phyloP scores from a whole-genome alignment of 805 yeast genomes.

The Kuraishia molischiana region DNA sequence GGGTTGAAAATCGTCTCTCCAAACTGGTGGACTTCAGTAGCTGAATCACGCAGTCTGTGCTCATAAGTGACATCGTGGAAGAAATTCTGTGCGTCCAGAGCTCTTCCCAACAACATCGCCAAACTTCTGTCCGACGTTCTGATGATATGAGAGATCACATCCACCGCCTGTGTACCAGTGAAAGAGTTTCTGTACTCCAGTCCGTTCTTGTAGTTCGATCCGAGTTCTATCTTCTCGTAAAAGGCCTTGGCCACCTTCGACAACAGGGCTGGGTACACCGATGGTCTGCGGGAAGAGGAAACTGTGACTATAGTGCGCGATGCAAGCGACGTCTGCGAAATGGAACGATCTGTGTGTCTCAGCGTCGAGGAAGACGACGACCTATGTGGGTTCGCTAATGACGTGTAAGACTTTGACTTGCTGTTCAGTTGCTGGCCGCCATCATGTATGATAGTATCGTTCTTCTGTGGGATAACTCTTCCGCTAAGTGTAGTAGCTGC shows the following conservation, averaged over 20 bases:
- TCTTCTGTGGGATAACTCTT: slow-evolving; percentile 35
- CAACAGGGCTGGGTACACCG: slow-evolving; percentile 82
- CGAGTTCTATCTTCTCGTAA: slow-evolving; percentile 55
- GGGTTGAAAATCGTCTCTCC: slow-evolving; percentile 36
- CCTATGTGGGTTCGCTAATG: slow-evolving; percentile 19
- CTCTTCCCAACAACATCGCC: slow-evolving; percentile 81
- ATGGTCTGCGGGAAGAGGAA: slow-evolving; percentile 44
- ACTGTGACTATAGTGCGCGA: slow-evolving; percentile 40
- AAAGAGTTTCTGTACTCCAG: slow-evolving; percentile 87
- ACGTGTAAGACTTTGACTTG: slow-evolving; percentile 36
- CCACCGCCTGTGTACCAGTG: slow-evolving; percentile 91
- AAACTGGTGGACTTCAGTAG: slow-evolving; percentile 80
- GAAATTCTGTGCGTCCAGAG: slow-evolving; percentile 87
- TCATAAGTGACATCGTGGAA: slow-evolving; percentile 95
- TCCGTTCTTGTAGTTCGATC: slow-evolving; percentile 83
- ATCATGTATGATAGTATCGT: slow-evolving; percentile 17
- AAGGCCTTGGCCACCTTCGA: slow-evolving; percentile 79
- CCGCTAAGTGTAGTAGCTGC: slow-evolving; percentile 31
- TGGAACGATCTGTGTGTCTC: slow-evolving; percentile 18
- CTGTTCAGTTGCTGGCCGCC: slow-evolving; percentile 23
- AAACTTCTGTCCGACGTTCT: slow-evolving; percentile 86
- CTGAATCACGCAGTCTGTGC: slow-evolving; percentile 83
- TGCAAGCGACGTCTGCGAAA: slow-evolving; percentile 14
- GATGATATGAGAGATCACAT: slow-evolving; percentile 74
- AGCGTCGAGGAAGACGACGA: slow-evolving; percentile 20